Evolutionary conservation across 345 rosid species (phyloP).

Genomic region (Populus pruinosa): DNA sequence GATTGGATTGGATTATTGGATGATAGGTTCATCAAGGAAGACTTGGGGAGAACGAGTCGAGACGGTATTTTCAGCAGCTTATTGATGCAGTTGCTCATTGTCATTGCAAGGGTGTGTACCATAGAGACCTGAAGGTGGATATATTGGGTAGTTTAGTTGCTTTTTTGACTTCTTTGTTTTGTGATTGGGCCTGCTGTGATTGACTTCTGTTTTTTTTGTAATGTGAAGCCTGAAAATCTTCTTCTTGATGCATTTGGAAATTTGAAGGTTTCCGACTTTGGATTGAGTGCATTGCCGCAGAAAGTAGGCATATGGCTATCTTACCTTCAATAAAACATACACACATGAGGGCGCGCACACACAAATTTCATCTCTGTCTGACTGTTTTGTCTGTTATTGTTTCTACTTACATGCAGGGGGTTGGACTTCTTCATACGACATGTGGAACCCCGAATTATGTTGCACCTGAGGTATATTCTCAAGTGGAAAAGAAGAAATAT

Average conservation of each 20-base stretch:
- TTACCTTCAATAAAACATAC: background rate
- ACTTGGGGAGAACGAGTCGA: conserved; percentile 64
- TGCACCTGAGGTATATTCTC: conserved; percentile 53
- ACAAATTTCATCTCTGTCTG: background rate
- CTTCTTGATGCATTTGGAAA: conserved; percentile 62
- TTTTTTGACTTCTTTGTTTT: conserved; percentile 4
- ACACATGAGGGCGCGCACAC: too few species aligned
- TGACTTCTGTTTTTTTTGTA: conserved; percentile 13
- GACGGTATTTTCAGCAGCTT: conserved; percentile 90
- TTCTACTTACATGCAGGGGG: conserved; percentile 38
- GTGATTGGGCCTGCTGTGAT: conserved; percentile 12
- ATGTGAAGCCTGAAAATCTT: conserved; percentile 65
- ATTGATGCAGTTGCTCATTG: conserved; percentile 84
- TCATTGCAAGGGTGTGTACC: conserved; percentile 85
- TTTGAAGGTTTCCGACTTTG: conserved; percentile 80
- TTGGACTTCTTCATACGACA: conserved; percentile 71
- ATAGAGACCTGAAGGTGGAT: conserved; percentile 84
- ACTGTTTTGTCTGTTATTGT: background rate
- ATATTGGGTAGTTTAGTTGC: background rate
- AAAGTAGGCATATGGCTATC: conserved; percentile 37
- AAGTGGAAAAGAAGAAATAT: background rate
- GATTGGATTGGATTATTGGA: background rate
- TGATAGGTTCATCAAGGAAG: conserved; percentile 64
- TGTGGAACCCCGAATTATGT: conserved; percentile 96
- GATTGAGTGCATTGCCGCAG: conserved; percentile 66